Evolutionary conservation across 2,329 filamentous ascomycete genomes (phyloP), one percentile per base, ranked within the genome.

Genomic region (Penicillium decumbens): DNA sequence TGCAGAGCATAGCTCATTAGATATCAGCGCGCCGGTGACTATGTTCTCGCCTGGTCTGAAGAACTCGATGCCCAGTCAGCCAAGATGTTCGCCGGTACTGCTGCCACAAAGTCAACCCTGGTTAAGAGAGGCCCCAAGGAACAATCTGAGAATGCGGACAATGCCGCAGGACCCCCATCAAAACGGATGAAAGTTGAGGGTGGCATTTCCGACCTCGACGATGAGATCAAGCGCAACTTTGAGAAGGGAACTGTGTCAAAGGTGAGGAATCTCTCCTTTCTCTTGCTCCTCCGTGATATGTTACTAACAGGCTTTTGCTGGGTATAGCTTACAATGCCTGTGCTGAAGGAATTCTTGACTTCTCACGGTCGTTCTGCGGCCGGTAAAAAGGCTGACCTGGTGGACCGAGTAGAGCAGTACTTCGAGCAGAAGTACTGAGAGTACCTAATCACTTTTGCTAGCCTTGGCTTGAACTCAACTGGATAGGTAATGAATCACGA

Each of bases 31-130:
- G 86, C 88, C 1, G 91, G 90, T 0, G 80, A 82, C 2, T 88
- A 89, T 63, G 80, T 95, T 8, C 76, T 85, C 40, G 83, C 88
- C 29, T 95, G 91, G 84, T 84, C 87, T 3, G 75, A 81, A 30
- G 77, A 80, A 9, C 76, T 96, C 5, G 80, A 87, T 27, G 71
- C 79, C 7, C 81, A 84, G 49, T 78, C 75, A 57, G 67, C 71
- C 9, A 64, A 71, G 28, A 73, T 76, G 61, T 64, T 71, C 23
- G 61, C 45, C 2, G 45, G 47, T 6, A 45, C 66, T 9, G 65
- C 68, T 10, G 68, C 71, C 9, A 66, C 77, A 6, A 70, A 74
- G 15, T 69, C 72, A 3, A 72, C 72, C 0, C 72, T 76, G 20
- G 69, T 71, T 18, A 82, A 83, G 61, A 70, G 81, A 28, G 60